Conservation (phyloP, 345 rosid species). For the Eucalyptus pauciflora region DNA sequence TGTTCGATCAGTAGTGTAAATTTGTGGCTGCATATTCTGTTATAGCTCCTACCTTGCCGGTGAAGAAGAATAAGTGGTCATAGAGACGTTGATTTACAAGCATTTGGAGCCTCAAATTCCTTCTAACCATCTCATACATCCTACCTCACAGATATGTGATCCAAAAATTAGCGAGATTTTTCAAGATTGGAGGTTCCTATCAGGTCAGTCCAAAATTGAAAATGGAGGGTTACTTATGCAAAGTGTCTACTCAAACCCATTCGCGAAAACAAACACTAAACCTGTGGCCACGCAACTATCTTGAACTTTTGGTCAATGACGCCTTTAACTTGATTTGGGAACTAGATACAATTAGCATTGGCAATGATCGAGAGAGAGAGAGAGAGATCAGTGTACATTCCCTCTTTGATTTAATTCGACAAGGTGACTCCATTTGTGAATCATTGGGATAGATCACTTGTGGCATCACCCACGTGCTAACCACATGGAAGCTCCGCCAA, state of each 20-base stretch:
- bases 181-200: background rate
- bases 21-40: background rate
- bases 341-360: background rate
- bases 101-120: background rate
- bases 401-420: background rate
- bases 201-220: background rate
- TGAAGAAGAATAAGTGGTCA: background rate
- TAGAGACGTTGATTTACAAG: background rate
- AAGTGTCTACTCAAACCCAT: background rate
- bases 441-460: background rate
- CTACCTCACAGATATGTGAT: background rate
- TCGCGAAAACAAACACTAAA: background rate
- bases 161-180: background rate
- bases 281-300: background rate
- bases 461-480: conserved; percentile 43
- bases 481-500: conserved; percentile 23
- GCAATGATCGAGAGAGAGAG: background rate
- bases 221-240: background rate
- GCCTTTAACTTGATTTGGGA: background rate
- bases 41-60: background rate
- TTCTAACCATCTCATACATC: background rate
- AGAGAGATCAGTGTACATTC: background rate
- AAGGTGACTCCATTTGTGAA: background rate
- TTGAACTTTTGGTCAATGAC: background rate
- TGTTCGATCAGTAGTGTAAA: background rate